Percentiles rank a stretch among this genome's conserved stretches.
phyloP scores from a whole-genome alignment of 116 monocot genomes.

The Iris pallida region DNA sequence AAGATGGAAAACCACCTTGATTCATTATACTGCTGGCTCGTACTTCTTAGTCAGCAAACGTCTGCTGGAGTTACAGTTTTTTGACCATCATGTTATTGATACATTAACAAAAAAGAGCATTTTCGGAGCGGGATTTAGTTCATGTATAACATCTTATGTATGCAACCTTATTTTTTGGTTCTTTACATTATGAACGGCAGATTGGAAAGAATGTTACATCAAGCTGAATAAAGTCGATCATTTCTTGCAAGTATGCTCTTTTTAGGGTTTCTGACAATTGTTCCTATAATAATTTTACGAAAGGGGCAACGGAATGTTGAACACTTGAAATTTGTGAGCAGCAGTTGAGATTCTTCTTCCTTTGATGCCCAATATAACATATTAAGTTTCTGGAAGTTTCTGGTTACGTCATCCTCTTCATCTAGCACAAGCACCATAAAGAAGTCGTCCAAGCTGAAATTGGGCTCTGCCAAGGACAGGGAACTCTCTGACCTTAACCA shows the following conservation, averaged over 20 bases:
- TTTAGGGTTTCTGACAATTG: too few species aligned
- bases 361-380: background rate
- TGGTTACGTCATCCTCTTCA: background rate
- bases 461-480: conserved; percentile 5
- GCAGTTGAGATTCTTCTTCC: background rate
- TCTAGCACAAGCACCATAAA: background rate
- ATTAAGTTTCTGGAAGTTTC: background rate
- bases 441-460: conserved; percentile 35
- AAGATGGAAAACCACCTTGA: conserved; percentile 49
- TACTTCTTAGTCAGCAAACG: background rate
- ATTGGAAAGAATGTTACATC: too few species aligned
- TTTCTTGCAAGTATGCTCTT: too few species aligned
- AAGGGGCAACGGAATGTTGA: background rate
- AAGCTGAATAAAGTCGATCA: too few species aligned
- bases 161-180: too few species aligned
- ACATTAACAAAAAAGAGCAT: background rate
- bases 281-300: too few species aligned
- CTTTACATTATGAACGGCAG: too few species aligned
- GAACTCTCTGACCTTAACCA: conserved; percentile 13
- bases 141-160: background rate
- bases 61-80: background rate
- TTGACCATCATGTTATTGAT: background rate
- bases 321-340: background rate
- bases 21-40: background rate
- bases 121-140: background rate